Evolutionary conservation across 345 rosid genomes (phyloP).

Genomic region (Brassica nigra): DNA sequence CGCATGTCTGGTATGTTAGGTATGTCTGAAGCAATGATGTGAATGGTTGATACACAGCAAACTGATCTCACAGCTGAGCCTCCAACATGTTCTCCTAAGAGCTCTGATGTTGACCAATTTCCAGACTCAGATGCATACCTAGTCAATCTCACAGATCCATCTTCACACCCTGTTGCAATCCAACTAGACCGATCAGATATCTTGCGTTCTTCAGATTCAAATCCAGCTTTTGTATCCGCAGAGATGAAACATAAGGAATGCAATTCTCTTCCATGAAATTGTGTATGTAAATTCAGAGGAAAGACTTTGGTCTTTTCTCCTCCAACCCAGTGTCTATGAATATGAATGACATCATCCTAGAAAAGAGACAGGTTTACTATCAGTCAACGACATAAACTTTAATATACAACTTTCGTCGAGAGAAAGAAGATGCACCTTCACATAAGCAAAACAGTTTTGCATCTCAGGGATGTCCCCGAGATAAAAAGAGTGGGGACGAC

Average conservation of each 20-base stretch:
- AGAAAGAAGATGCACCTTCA: slow-evolving; percentile 62
- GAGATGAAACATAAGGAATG: slow-evolving; percentile 83
- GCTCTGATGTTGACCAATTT: slow-evolving; percentile 74
- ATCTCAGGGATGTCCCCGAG: slow-evolving; percentile 75
- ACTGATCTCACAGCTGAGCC: slow-evolving; percentile 97
- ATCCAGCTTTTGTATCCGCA: slow-evolving; percentile 42
- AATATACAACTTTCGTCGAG: background rate
- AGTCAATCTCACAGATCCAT: slow-evolving; percentile 96
- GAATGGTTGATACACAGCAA: slow-evolving; percentile 62
- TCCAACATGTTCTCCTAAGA: slow-evolving; percentile 95
- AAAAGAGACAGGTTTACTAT: slow-evolving; percentile 18
- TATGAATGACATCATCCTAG: slow-evolving; percentile 85
- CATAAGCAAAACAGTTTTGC: slow-evolving; percentile 80
- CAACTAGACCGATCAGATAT: slow-evolving; percentile 57
- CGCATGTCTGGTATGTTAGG: slow-evolving; percentile 26
- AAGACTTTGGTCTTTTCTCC: slow-evolving; percentile 53
- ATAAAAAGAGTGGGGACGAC: slow-evolving; percentile 90
- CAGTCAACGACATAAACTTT: slow-evolving; percentile 26
- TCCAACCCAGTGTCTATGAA: slow-evolving; percentile 64
- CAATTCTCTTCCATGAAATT: slow-evolving; percentile 95
- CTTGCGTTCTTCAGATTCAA: slow-evolving; percentile 37
- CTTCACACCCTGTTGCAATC: slow-evolving; percentile 98
- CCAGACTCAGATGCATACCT: slow-evolving; percentile 63
- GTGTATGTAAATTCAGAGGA: slow-evolving; percentile 74
- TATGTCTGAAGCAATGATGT: slow-evolving; percentile 46